phyloP scores from a whole-genome alignment of 257 asterid genomes.

The Solanum piurae region DNA sequence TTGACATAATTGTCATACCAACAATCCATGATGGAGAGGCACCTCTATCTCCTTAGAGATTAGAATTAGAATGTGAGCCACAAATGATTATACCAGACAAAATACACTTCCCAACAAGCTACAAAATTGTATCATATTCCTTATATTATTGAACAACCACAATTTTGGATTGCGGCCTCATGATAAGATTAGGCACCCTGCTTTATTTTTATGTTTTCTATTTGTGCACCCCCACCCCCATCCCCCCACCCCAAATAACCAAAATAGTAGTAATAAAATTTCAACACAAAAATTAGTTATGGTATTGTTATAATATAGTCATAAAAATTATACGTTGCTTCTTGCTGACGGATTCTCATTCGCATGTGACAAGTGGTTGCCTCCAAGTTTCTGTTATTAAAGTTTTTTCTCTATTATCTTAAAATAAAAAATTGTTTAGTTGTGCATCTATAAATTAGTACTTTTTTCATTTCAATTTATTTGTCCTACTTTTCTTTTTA shows the following conservation, averaged over 20 bases:
- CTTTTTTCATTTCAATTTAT: no score
- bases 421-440: no score
- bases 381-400: no score
- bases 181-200: background rate
- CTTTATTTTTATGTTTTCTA: background rate
- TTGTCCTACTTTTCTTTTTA: no score
- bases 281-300: background rate
- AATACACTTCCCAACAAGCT: background rate
- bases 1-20: background rate
- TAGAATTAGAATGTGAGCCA: background rate
- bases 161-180: no score
- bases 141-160: no score
- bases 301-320: no score
- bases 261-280: background rate
- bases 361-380: no score
- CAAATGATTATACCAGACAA: background rate
- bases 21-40: background rate
- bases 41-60: background rate
- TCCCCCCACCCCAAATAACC: background rate
- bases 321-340: no score
- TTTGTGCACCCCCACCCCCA: accelerated
- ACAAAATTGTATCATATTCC: background rate
- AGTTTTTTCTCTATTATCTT: no score
- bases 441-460: no score
- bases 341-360: no score